Evolutionary conservation across 2,329 filamentous ascomycete species (phyloP).

Genomic region (Volutella citrinella): DNA sequence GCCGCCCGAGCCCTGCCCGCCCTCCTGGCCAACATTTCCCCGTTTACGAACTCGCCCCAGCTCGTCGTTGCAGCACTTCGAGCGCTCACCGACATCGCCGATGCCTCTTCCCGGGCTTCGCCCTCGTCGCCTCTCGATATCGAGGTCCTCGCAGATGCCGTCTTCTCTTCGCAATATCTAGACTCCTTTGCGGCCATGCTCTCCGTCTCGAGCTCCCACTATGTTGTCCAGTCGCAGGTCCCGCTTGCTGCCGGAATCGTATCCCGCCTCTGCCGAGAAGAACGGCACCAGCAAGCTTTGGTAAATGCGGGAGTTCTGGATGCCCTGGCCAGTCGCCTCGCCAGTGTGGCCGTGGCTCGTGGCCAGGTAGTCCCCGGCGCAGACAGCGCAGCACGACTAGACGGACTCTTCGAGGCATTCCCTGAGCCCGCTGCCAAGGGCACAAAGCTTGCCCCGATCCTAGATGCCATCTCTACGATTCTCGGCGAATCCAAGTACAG

Average conservation of each 20-base stretch:
- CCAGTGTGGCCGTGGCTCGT: conserved; percentile 64
- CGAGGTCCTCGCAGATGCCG: conserved; percentile 54
- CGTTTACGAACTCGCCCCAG: conserved; percentile 59
- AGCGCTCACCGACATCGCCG: conserved; percentile 68
- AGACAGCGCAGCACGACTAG: conserved; percentile 50
- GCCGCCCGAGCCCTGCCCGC: conserved; percentile 64
- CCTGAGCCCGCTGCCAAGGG: conserved; percentile 59
- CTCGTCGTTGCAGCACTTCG: conserved; percentile 73
- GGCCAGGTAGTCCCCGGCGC: conserved; percentile 68
- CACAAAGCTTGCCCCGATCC: conserved; percentile 62
- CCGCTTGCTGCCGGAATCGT: conserved; percentile 57
- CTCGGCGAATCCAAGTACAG: conserved; percentile 77
- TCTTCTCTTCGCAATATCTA: conserved; percentile 64
- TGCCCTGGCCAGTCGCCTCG: conserved; percentile 71
- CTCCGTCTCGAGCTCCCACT: conserved; percentile 50
- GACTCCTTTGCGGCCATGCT: conserved; percentile 65
- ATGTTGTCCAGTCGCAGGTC: conserved; percentile 60
- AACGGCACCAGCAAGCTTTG: conserved; percentile 68
- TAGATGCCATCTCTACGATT: conserved; percentile 75
- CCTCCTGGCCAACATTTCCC: conserved; percentile 69
- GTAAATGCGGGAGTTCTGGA: conserved; percentile 74
- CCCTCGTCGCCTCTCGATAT: conserved; percentile 46
- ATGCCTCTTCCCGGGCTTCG: conserved; percentile 58
- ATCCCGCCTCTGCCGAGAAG: conserved; percentile 60
- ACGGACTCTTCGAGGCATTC: conserved; percentile 55